phyloP scores from a whole-genome alignment of 805 yeast species.

The Ogataea salicorniae region DNA sequence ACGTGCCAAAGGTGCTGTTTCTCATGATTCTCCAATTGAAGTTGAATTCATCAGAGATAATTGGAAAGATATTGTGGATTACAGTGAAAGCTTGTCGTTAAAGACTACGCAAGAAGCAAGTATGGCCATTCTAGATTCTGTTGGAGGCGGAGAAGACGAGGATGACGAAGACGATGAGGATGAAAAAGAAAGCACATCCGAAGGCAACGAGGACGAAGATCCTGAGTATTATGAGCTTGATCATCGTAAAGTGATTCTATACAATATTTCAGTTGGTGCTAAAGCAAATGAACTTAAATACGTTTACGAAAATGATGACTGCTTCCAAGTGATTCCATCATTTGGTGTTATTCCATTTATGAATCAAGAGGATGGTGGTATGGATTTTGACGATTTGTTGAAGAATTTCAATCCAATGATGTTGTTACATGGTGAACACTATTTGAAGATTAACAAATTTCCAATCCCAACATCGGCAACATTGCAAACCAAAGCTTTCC shows the following conservation, averaged over 20 bases:
- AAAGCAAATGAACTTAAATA: slow-evolving; percentile 69
- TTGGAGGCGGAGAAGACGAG: slow-evolving; percentile 43
- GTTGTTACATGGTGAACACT: slow-evolving; percentile 93
- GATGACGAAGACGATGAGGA: slow-evolving; percentile 40
- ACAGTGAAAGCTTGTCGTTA: slow-evolving; percentile 46
- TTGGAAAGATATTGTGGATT: slow-evolving; percentile 65
- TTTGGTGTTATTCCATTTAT: slow-evolving; percentile 88
- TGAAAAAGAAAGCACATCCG: slow-evolving; percentile 41
- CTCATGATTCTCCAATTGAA: slow-evolving; percentile 44
- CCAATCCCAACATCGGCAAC: slow-evolving; percentile 73
- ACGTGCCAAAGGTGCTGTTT: slow-evolving; percentile 79
- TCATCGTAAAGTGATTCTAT: slow-evolving; percentile 69
- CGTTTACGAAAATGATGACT: slow-evolving; percentile 66
- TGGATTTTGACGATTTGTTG: slow-evolving; percentile 56
- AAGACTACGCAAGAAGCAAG: slow-evolving; percentile 72
- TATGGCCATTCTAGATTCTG: slow-evolving; percentile 67
- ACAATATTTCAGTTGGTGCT: slow-evolving; percentile 89
- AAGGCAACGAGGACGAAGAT: slow-evolving; percentile 38
- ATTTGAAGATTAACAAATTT: slow-evolving; percentile 65
- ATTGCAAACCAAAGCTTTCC: slow-evolving; percentile 55
- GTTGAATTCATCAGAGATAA: slow-evolving; percentile 70
- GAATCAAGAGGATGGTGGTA: slow-evolving; percentile 51
- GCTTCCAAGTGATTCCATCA: slow-evolving; percentile 83
- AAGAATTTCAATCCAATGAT: slow-evolving; percentile 85
- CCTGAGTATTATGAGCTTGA: slow-evolving; percentile 51